A percentile compares a stretch with the other conserved stretches of the same genome.
Conservation (phyloP, 345 rosid genomes). For the Populus euphratica region DNA sequence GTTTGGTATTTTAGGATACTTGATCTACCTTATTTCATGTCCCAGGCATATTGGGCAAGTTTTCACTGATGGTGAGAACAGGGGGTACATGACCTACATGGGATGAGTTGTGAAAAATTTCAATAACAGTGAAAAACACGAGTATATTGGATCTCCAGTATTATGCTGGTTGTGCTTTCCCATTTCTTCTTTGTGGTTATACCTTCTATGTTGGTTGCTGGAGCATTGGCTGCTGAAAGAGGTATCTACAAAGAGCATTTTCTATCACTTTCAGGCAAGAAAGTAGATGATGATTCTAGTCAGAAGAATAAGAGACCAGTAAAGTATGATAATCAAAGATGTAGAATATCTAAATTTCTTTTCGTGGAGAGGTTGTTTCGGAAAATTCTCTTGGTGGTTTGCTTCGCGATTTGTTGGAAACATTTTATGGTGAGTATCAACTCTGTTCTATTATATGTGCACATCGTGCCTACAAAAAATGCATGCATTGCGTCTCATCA, state of each 20-base stretch:
- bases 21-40: conserved; percentile 58
- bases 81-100: conserved; percentile 75
- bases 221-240: conserved; percentile 71
- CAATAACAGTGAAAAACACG: conserved; percentile 31
- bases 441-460: conserved; percentile 1
- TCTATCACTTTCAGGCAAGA: conserved; percentile 51
- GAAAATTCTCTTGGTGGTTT: conserved; percentile 50
- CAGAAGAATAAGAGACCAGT: conserved; percentile 30
- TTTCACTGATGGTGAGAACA: conserved; percentile 47
- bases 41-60: conserved; percentile 79
- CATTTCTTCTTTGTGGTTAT: conserved; percentile 65
- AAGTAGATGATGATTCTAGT: conserved; percentile 58
- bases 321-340: conserved; percentile 16
- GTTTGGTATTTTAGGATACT: conserved; percentile 60
- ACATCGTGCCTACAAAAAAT: background rate
- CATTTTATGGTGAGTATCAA: conserved; percentile 59
- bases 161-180: conserved; percentile 81
- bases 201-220: conserved; percentile 50
- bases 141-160: conserved; percentile 66
- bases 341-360: conserved; percentile 23
- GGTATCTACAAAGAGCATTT: conserved; percentile 48
- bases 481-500: background rate
- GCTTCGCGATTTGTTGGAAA: conserved; percentile 66
- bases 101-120: conserved; percentile 68
- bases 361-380: conserved; percentile 45